These are phyloP conservation scores for Pleurostoma richardsiae DNA, from an alignment of 2,329 filamentous ascomycete species.

Conservation along the genomic window DNA sequence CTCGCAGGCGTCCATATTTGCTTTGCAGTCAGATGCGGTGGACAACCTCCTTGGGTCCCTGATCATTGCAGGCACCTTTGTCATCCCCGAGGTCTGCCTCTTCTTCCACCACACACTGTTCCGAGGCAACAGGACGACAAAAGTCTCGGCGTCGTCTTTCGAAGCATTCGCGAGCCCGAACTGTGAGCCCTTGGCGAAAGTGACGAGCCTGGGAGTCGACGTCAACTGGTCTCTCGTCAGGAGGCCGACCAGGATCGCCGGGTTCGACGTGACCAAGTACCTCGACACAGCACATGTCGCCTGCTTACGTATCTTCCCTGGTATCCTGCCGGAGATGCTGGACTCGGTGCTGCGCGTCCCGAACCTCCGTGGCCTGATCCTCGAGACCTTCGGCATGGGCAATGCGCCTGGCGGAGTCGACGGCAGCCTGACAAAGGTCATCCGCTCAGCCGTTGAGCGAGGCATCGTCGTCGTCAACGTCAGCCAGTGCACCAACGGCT, in stretches of 20 bases:
- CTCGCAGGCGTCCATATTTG: slow-evolving; percentile 80
- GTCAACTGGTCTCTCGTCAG: slow-evolving; percentile 77
- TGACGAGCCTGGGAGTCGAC: slow-evolving; percentile 74
- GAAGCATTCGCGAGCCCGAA: slow-evolving; percentile 89
- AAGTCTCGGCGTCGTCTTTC: slow-evolving; percentile 81
- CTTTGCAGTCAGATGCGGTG: slow-evolving; percentile 84
- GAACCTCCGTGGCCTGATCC: slow-evolving; percentile 73
- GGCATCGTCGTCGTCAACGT: slow-evolving; percentile 87
- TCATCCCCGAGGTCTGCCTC: slow-evolving; percentile 87
- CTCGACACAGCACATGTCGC: slow-evolving; percentile 86
- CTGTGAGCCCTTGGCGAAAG: slow-evolving; percentile 71
- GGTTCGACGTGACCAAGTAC: slow-evolving; percentile 68
- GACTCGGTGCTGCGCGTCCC: slow-evolving; percentile 75
- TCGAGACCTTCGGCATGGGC: slow-evolving; percentile 91
- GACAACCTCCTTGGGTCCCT: slow-evolving; percentile 86
- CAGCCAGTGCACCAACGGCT: slow-evolving; percentile 78
- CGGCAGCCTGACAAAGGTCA: slow-evolving; percentile 71
- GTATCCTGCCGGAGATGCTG: slow-evolving; percentile 90
- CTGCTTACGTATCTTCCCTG: slow-evolving; percentile 84
- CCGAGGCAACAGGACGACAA: slow-evolving; percentile 82
- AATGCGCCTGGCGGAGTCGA: slow-evolving; percentile 83
- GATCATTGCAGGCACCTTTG: slow-evolving; percentile 87
- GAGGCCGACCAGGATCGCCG: slow-evolving; percentile 67
- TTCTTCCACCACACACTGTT: slow-evolving; percentile 93
- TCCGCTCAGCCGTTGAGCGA: slow-evolving; percentile 70